Evolutionary conservation across 768 basidiomycete genomes (phyloP).

Genomic region (Xerocomus potaroensis): DNA sequence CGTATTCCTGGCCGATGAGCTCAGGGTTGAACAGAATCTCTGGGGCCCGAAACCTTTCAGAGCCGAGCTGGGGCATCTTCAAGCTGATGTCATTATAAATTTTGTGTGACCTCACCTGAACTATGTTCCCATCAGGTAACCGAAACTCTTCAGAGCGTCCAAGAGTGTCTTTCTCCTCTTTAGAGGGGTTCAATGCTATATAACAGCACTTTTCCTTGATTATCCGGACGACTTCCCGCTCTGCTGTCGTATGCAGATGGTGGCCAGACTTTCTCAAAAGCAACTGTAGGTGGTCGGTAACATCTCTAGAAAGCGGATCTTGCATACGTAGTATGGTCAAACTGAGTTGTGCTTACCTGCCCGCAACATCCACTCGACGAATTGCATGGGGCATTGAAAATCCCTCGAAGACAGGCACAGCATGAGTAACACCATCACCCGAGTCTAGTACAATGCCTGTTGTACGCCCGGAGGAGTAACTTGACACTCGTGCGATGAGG

Average conservation of each 20-base stretch:
- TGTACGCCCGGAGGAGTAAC: conserved; percentile 96
- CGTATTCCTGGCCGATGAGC: conserved; percentile 91
- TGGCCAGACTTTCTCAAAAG: conserved; percentile 92
- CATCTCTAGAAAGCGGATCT: conserved; percentile 56
- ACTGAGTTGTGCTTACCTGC: conserved; percentile 52
- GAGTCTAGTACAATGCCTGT: conserved; percentile 99
- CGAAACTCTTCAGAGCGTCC: conserved; percentile 84
- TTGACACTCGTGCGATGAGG: conserved; percentile 32
- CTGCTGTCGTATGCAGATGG: conserved; percentile 93
- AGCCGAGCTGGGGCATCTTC: conserved; percentile 61
- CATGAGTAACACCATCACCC: conserved; percentile 97
- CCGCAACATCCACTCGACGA: conserved; percentile 92
- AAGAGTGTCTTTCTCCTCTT: conserved; percentile 89
- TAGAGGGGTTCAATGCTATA: conserved; percentile 84
- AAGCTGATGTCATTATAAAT: conserved; percentile 10
- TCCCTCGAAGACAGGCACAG: conserved; percentile 97
- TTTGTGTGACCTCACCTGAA: conserved; percentile 58
- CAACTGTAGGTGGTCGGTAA: conserved; percentile 94
- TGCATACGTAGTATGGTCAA: not conserved
- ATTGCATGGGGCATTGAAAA: conserved; percentile 99
- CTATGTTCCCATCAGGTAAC: conserved; percentile 90
- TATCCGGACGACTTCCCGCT: conserved; percentile 92
- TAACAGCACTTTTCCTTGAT: conserved; percentile 99
- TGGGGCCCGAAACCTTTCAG: conserved; percentile 94
- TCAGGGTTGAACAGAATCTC: conserved; percentile 98